Evolutionary conservation across 164 flowering plant species (phyloP), one percentile per base, ranked within the genome.

Genomic region (Cinnamomum micranthum): DNA sequence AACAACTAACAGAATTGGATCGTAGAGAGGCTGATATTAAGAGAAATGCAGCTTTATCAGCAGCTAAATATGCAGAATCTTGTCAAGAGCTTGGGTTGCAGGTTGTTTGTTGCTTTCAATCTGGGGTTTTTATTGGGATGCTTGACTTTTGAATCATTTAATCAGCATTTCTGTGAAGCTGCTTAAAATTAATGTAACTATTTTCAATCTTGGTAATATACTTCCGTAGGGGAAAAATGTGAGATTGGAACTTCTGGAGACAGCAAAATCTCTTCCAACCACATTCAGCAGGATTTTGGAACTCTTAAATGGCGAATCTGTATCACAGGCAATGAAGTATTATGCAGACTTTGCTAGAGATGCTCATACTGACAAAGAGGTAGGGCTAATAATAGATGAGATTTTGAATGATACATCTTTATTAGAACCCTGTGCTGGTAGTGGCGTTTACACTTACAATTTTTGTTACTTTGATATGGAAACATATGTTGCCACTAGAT

Each of bases 41-140:
- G 83, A 87, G 98, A 83, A 86, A 78, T 80, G 96, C 93, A 35
- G 85, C 92, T 84, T 80, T 91, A 59, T 92, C 99, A 73, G 96
- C 96, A 17, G 81, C 97, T 76, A 93, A 90, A 80, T 95, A 89
- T 87, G 86, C 76, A 59, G 98, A 95, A 79, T 92, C 98, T 78
- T 95, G 99, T 82, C 95, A 88, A 76, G 98, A 93, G 81, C 93
- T 93, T 81, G 99, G 99, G 31, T 82, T 95, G 82, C 95, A 91
- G 97, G 99, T 92, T 78, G 23, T 55, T 52, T 51, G 20, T 73
- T 22, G n/a, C 71, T 69, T 25, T 69, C 27, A 17, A 64, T n/a
- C 19, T 55, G 47, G 22, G 47, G 47, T 41, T 41, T 41, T 41
- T 41, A 41, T 41, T 41, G 47, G 47, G 47, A 41, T 41, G 2